Evolutionary conservation across 192 early-diverging fungal species (phyloP).

Genomic region (Linnemannia hyalina): DNA sequence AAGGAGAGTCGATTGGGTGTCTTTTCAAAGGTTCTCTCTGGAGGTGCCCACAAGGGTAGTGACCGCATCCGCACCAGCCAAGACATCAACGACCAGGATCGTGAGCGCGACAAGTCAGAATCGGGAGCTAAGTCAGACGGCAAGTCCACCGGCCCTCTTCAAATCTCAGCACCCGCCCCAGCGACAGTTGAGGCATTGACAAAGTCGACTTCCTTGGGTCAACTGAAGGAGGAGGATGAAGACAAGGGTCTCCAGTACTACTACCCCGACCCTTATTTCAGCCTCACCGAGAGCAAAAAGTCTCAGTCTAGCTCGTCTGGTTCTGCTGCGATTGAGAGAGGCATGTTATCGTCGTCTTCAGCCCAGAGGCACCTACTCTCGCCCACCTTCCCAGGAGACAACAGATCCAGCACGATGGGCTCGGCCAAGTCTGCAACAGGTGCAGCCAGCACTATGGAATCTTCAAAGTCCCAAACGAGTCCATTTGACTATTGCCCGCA

Average conservation of each 20-base stretch:
- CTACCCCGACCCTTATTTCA: constrained; percentile 40
- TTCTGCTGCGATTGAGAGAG: not conserved
- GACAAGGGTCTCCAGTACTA: constrained; percentile 39
- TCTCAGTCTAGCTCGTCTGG: not conserved
- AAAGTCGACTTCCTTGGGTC: not conserved
- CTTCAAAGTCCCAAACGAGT: not conserved
- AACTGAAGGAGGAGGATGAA: constrained; percentile 20
- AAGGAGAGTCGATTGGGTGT: constrained; percentile 27
- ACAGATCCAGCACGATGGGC: not conserved
- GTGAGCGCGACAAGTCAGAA: not conserved
- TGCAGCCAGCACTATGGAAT: not conserved
- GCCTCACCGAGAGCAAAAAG: constrained; percentile 20
- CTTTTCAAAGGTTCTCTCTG: constrained; percentile 43
- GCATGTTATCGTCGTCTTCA: not conserved
- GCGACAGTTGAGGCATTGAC: constrained; percentile 34
- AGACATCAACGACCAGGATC: constrained; percentile 29
- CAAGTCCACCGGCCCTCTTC: not conserved
- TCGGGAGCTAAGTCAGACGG: not conserved
- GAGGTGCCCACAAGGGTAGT: not conserved
- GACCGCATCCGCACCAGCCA: constrained; percentile 19
- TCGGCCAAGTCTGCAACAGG: not conserved
- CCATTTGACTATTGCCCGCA: not conserved
- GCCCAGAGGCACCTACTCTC: constrained; percentile 21
- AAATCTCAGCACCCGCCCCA: not conserved
- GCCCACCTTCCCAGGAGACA: not conserved